phyloP scores from a whole-genome alignment of 495 filamentous ascomycete species.

The Letharia columbiana region DNA sequence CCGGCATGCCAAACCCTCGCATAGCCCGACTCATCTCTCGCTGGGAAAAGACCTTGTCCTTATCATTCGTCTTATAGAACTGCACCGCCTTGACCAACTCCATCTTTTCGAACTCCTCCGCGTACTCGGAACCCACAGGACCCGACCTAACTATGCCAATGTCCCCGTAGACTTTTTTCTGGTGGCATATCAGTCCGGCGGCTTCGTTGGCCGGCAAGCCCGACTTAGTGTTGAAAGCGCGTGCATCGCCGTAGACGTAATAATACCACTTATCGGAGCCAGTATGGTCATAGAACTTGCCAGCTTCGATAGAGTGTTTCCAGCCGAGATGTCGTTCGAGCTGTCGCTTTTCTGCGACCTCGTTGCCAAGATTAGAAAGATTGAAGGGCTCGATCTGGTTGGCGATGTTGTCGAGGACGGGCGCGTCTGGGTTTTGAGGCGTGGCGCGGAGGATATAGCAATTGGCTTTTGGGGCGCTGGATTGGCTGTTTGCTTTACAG shows the following conservation, averaged over 20 bases:
- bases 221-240: not conserved
- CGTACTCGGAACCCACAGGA: not conserved
- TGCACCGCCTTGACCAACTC: not conserved
- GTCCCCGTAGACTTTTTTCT: not conserved
- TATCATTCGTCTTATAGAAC: not conserved
- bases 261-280: not conserved
- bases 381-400: not conserved
- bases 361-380: not conserved
- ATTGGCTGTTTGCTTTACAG: not conserved
- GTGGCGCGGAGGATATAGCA: not conserved
- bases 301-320: not conserved
- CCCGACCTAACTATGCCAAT: not conserved
- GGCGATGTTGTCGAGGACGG: constrained; percentile 1
- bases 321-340: not conserved
- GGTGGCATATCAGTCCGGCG: not conserved
- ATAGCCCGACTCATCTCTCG: not conserved
- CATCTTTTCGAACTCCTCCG: not conserved
- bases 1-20: not conserved
- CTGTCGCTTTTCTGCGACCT: not conserved
- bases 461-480: not conserved
- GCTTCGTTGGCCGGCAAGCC: not conserved
- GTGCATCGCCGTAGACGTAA: not conserved
- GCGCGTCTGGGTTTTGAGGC: not conserved
- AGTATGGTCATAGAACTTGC: not conserved
- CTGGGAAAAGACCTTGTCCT: not conserved